phyloP scores from a whole-genome alignment of 306 rosid genomes.

The Biancaea sappan region DNA sequence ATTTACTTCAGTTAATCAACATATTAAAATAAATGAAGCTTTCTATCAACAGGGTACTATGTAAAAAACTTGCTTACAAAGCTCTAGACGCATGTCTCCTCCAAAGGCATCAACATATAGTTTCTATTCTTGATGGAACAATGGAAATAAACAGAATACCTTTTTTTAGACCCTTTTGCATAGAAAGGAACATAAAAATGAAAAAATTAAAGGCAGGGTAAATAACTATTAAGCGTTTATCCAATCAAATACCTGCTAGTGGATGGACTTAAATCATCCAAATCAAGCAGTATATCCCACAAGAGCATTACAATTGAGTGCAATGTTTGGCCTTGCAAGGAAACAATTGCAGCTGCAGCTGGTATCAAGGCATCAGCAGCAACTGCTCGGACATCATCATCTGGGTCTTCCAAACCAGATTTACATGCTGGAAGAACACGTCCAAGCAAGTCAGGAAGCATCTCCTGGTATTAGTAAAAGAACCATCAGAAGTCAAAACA shows the following conservation, averaged over 20 bases:
- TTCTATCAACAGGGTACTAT: neutral
- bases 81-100: neutral
- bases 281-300: slow-evolving; percentile 96
- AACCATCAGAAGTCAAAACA: slow-evolving; percentile 33
- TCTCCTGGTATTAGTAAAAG: slow-evolving; percentile 62
- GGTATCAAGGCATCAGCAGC: slow-evolving; percentile 99
- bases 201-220: slow-evolving; percentile 1
- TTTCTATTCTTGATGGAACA: neutral
- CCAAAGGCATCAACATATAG: slow-evolving; percentile 1
- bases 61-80: neutral
- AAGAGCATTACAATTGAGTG: slow-evolving; percentile 89
- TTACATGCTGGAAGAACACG: slow-evolving; percentile 90
- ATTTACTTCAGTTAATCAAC: too few species aligned
- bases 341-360: slow-evolving; percentile 80
- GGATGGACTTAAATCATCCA: slow-evolving; percentile 99
- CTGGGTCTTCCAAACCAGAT: slow-evolving; percentile 94
- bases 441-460: slow-evolving; percentile 86
- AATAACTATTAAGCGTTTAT: neutral
- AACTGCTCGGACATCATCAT: slow-evolving; percentile 98
- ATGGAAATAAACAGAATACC: slow-evolving; percentile 16
- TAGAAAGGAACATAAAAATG: neutral
- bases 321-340: slow-evolving; percentile 71
- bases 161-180: too few species aligned
- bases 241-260: slow-evolving; percentile 79
- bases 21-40: slow-evolving; percentile 1